Base-by-base conservation (phyloP, 257 asterid genomes). In the Solanum piurae region DNA sequence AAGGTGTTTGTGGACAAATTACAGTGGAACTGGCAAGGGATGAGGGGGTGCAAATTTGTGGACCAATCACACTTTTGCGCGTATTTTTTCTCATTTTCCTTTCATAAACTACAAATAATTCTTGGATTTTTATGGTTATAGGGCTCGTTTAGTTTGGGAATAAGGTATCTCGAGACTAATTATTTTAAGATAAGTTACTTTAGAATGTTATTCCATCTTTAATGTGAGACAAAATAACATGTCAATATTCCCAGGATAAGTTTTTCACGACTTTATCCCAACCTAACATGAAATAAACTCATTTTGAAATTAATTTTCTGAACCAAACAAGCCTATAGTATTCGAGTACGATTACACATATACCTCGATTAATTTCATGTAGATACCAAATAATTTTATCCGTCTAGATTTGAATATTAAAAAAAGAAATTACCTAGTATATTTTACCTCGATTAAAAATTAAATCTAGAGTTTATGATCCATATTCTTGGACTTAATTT, bases 271-370 rank as follows among this genome's bases (percentile, higher is more conserved):
- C 0, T 52, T 52, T 6, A 52, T 52, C 0, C 21, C n/a, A 0
- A 18, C 7, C 10, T 16, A 55, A 18, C 9, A 55, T 55, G 4
- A 7, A 6, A 55, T 20, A 55, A 20, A 6, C 0, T 18, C 1
- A 55, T 55, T 55, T 0, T 52, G 9, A 55, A 18, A 9, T 42
- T 42, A 20, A 52, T 55, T 20, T 55, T 55, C 5, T 3, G 10
- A 20, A 55, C n/a, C 12, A 8, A 20, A 58, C 10, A 8, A 58
- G 12, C 66, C 9, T 7, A 12, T 29, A 14, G 23, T 31, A 7
- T 31, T 1, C 1, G 12, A 69, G 3, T 14, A 0, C 0, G 3
- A 13, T 6, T 6, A 4, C 5, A 1, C 12, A 2, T 14, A 2
- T 14, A 31, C 0, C 3, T 14, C 4, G 7, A 16, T 3, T 33